phyloP scores from a whole-genome alignment of 116 monocot species.

The Trichopus zeylanicus region DNA sequence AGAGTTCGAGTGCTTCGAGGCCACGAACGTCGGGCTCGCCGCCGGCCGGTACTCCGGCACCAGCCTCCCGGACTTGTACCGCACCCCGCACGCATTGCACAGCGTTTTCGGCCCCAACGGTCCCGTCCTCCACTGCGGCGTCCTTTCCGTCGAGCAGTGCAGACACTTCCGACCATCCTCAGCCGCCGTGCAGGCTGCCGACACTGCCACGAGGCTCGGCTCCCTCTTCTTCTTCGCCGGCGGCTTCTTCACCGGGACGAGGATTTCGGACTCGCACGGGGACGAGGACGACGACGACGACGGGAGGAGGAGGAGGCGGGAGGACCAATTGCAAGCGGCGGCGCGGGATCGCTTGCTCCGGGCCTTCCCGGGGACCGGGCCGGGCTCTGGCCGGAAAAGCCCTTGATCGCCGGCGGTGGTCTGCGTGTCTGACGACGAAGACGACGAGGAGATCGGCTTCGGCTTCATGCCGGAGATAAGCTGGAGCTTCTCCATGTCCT shows the following conservation, averaged over 20 bases:
- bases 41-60: slow-evolving; percentile 54
- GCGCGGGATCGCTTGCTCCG: slow-evolving; percentile 66
- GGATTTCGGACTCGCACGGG: slow-evolving; percentile 8
- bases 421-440: slow-evolving; percentile 7
- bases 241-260: slow-evolving; percentile 2
- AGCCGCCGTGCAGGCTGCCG: slow-evolving; percentile 6
- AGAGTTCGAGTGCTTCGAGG: slow-evolving; percentile 42
- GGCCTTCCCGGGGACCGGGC: slow-evolving; percentile 38
- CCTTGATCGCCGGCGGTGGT: background rate
- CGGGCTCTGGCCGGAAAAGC: slow-evolving; percentile 19
- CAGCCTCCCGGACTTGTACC: slow-evolving; percentile 37
- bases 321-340: slow-evolving; percentile 43
- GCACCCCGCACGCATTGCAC: slow-evolving; percentile 45
- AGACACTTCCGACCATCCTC: slow-evolving; percentile 34
- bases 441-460: slow-evolving; percentile 9
- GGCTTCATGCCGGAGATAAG: slow-evolving; percentile 40
- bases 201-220: slow-evolving; percentile 1
- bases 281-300: slow-evolving; percentile 5
- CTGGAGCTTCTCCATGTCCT: slow-evolving; percentile 43
- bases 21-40: slow-evolving; percentile 37
- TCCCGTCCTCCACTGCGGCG: slow-evolving; percentile 46
- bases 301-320: slow-evolving; percentile 28
- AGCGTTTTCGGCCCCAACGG: slow-evolving; percentile 47
- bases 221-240: slow-evolving; percentile 10
- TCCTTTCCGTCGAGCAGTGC: slow-evolving; percentile 40